These are phyloP conservation scores for rapeseed (Brassica napus) DNA, from an alignment of 345 rosid genomes.

Conservation along the genomic window Da-Ae NC_063446.1:22441501-22442000, in stretches of 20 bases:
- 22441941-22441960: constrained; percentile 77
- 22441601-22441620: background rate
- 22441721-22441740: constrained; percentile 74
- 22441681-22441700: constrained; percentile 39
- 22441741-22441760: constrained; percentile 71
- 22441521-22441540: background rate
- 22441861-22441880: constrained; percentile 80
- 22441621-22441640: constrained; percentile 47
- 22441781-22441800: background rate
- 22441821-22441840: constrained; percentile 42
- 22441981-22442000: constrained; percentile 70
- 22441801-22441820: background rate
- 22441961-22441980: constrained; percentile 75
- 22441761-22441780: background rate
- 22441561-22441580: background rate
- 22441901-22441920: constrained; percentile 83
- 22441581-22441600: constrained; percentile 45
- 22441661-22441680: constrained; percentile 36
- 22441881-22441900: constrained; percentile 85
- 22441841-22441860: constrained; percentile 72
- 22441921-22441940: constrained; percentile 86
- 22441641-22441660: constrained; percentile 40
- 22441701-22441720: constrained; percentile 54
- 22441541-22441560: background rate
- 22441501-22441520: constrained; percentile 9